Base-by-base conservation (phyloP, 345 rosid species). In the Arabis hirsuta region DNA sequence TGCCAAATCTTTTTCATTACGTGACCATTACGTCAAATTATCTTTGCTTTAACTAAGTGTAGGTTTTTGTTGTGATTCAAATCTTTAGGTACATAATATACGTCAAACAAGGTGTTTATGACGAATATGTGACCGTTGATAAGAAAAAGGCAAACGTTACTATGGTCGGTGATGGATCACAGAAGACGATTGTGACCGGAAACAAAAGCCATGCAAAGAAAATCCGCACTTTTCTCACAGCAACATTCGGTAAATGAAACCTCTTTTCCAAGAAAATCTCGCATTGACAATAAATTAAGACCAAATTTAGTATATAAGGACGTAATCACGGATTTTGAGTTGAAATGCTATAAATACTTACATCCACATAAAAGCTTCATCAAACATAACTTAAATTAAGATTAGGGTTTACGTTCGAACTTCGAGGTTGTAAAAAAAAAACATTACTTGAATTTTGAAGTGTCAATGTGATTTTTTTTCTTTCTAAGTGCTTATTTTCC, bases 101-200 rank as follows among this genome's bases (percentile, higher is more conserved):
- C 56, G 81, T 92, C 55, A 88, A 88, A 70, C 74, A 52, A 48
- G 98, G 98, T 57, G 14, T 84, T 48, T 92, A 88, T 51, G 90
- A 87, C 0, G 96, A 92, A 75, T 54, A 39, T 6, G 95, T 90
- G 45, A 74, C 36, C 7, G 76, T 92, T 38, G 69, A 80, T 2
- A 86, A 84, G 77, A 76, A 75, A 52, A 87, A 80, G 82, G 78
- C 43, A 1, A 92, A 89, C 53, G 50, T 89, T 14, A 86, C 92
- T 38, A 80, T 92, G 72, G 80, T 73, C 26, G 98, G 98, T 14
- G 98, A 89, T 57, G 98, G 98, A 61, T 88, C 96, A n/a, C 87
- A 84, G 61, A 92, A 90, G 85, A 76, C 82, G 3, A 71, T 88
- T n/a, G 59, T 90, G 56, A 85, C 91, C 1, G 98, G 96, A 6